Conservation (phyloP, 371 early-diverging fungal genomes). For the Haplosporangium sp. region DNA sequence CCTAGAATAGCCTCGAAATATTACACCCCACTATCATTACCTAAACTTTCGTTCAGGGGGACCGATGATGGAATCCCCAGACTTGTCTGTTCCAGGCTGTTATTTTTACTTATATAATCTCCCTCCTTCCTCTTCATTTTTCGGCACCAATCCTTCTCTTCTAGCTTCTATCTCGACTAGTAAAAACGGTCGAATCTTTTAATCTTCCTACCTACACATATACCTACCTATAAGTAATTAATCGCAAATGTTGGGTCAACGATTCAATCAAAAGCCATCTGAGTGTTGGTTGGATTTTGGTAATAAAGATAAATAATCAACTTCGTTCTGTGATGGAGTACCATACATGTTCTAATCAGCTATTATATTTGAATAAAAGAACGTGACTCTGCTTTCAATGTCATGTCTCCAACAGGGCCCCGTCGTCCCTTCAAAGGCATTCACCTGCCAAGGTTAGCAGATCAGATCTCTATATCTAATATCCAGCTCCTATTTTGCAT, state of each 20-base stretch:
- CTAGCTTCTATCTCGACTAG: not conserved
- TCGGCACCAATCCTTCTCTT: not conserved
- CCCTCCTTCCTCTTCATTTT: not conserved
- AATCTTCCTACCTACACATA: not conserved
- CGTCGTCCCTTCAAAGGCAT: slow-evolving; percentile 34
- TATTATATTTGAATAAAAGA: slow-evolving; percentile 9
- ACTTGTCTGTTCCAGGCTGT: not conserved
- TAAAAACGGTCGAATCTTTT: not conserved
- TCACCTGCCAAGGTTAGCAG: slow-evolving; percentile 20
- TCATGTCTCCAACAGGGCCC: slow-evolving; percentile 41
- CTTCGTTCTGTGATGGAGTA: too few species aligned
- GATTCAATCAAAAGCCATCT: slow-evolving; percentile 14
- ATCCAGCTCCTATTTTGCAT: not conserved
- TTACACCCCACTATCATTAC: not conserved
- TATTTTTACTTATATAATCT: not conserved
- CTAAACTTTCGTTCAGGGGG: not conserved
- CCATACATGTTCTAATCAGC: too few species aligned
- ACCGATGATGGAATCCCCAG: not conserved
- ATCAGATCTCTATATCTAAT: not conserved
- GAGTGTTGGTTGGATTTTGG: slow-evolving; percentile 28
- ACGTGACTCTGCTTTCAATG: slow-evolving; percentile 29
- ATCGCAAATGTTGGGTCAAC: slow-evolving; percentile 20
- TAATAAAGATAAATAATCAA: not conserved
- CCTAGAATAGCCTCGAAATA: not conserved
- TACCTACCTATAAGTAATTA: not conserved